These are phyloP conservation scores for Mucor indicus DNA, from an alignment of 371 early-diverging fungal genomes.

Conservation along the genomic window DNA sequence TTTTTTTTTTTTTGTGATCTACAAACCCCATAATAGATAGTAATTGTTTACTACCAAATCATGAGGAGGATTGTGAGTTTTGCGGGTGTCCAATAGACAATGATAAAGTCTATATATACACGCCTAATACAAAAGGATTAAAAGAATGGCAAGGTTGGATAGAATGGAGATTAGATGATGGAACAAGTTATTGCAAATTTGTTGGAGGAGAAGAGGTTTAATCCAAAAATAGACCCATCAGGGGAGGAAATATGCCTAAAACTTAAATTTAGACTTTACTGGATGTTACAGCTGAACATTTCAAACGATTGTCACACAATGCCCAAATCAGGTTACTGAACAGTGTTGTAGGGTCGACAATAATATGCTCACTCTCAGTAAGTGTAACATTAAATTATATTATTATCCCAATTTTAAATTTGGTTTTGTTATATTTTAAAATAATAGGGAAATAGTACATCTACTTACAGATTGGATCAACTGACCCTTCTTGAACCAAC, in stretches of 20 bases:
- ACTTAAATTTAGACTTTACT: slow-evolving; percentile 21
- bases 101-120: slow-evolving; percentile 24
- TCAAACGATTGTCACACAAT: slow-evolving; percentile 28
- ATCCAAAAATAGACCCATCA: slow-evolving; percentile 6
- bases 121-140: slow-evolving; percentile 1
- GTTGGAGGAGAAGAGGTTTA: slow-evolving; percentile 44
- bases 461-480: slow-evolving; percentile 19
- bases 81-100: slow-evolving; percentile 24
- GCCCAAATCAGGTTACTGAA: slow-evolving; percentile 30
- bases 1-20: background rate
- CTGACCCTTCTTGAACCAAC: slow-evolving; percentile 13
- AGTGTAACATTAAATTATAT: background rate
- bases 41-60: slow-evolving; percentile 5
- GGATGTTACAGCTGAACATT: slow-evolving; percentile 29
- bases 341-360: slow-evolving; percentile 31
- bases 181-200: slow-evolving; percentile 22
- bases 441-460: slow-evolving; percentile 18
- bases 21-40: slow-evolving; percentile 8
- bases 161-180: slow-evolving; percentile 41
- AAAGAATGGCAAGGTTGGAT: slow-evolving; percentile 30
- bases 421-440: background rate
- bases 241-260: background rate
- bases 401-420: background rate
- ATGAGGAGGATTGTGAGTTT: slow-evolving; percentile 22
- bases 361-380: slow-evolving; percentile 38